phyloP scores from a whole-genome alignment of 345 rosid species.

The Aquilaria sinensis region DNA sequence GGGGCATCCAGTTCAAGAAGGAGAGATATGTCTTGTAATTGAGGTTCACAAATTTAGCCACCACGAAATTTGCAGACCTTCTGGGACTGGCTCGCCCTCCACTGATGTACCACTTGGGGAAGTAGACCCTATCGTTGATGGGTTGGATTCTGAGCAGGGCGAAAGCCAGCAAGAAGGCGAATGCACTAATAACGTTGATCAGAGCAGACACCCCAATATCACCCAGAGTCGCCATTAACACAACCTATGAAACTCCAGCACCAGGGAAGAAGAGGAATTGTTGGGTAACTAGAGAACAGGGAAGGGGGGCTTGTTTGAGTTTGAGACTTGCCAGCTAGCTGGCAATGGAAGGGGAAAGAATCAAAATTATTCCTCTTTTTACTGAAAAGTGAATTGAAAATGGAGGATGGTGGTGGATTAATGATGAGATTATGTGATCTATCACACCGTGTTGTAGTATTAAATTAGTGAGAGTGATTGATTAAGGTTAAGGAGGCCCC shows the following conservation, averaged over 20 bases:
- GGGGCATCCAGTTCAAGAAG: constrained; percentile 99
- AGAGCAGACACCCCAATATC: constrained; percentile 90
- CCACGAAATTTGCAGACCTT: constrained; percentile 46
- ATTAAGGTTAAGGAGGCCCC: too few species aligned
- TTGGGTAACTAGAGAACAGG: background rate
- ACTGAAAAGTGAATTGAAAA: too few species aligned
- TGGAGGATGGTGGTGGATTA: too few species aligned
- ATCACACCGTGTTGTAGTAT: too few species aligned
- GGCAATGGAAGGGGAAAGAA: background rate
- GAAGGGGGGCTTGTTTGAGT: background rate
- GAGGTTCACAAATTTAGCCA: constrained; percentile 80
- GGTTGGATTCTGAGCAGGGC: constrained; percentile 87
- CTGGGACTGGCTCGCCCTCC: constrained; percentile 73
- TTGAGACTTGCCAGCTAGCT: background rate
- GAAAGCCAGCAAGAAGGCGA: constrained; percentile 81
- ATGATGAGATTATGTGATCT: too few species aligned
- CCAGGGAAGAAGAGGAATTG: background rate
- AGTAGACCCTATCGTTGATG: constrained; percentile 89
- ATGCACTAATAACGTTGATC: constrained; percentile 64
- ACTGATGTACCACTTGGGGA: constrained; percentile 75
- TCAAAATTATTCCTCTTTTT: too few species aligned
- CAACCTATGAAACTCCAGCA: background rate
- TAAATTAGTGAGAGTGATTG: too few species aligned
- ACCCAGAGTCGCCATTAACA: constrained; percentile 70
- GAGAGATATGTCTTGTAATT: constrained; percentile 65